phyloP scores from a whole-genome alignment of 805 yeast genomes.

The Ascoidea rubescens region DNA sequence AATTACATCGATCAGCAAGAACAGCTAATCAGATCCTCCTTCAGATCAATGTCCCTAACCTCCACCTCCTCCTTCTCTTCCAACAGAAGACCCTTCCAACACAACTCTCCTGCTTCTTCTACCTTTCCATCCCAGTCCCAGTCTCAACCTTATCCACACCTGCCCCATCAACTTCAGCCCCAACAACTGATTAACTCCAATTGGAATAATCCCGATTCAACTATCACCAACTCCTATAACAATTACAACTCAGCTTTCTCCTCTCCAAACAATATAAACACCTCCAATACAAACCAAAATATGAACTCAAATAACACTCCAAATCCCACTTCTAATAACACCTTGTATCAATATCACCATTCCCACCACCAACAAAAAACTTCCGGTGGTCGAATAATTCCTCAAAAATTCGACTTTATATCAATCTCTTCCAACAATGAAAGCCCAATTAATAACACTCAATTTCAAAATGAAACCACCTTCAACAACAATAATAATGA shows the following conservation, averaged over 20 bases:
- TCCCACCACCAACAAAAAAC: not conserved
- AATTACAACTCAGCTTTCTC: not conserved
- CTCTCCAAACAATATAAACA: not conserved
- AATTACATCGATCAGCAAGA: not conserved
- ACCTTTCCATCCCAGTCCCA: too few relatives aligned
- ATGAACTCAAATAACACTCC: not conserved
- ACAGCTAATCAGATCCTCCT: not conserved
- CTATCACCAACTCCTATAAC: not conserved
- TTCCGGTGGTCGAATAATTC: not conserved
- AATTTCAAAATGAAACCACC: not conserved
- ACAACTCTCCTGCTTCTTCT: too few relatives aligned
- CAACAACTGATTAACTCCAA: not conserved
- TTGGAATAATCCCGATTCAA: not conserved
- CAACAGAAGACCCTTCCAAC: not conserved
- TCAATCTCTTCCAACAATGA: not conserved
- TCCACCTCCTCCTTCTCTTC: not conserved
- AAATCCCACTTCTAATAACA: not conserved
- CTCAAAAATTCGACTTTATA: not conserved
- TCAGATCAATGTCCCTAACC: not conserved
- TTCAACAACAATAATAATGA: too few relatives aligned
- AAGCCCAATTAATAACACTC: not conserved
- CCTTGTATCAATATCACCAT: not conserved
- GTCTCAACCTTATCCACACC: too few relatives aligned
- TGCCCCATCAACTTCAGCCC: not conserved
- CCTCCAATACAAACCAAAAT: not conserved